phyloP scores from a whole-genome alignment of 768 basidiomycete genomes.

The Phlebiopsis flavidoalba region DNA sequence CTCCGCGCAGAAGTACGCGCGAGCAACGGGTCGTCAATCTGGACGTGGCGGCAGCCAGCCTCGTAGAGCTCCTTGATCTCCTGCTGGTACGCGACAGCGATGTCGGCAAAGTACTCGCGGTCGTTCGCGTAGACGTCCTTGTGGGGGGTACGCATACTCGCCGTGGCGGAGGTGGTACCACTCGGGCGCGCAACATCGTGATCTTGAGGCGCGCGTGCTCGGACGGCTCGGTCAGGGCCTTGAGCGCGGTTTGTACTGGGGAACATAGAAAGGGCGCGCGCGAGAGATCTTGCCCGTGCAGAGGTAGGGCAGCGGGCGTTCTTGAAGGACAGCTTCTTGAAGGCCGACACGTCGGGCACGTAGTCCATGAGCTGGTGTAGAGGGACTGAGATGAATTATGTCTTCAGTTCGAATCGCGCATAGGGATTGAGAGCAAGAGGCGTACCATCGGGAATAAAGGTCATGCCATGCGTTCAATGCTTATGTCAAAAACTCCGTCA shows the following conservation, averaged over 20 bases:
- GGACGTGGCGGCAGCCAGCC: constrained; percentile 38
- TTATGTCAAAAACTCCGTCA: constrained; percentile 65
- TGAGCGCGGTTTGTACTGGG: constrained; percentile 61
- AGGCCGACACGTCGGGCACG: constrained; percentile 29
- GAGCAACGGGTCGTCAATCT: constrained; percentile 44
- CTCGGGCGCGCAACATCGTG: constrained; percentile 64
- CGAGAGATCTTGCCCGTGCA: constrained; percentile 55
- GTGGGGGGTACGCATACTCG: constrained; percentile 53
- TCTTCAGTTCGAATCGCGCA: neutral
- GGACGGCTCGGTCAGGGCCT: constrained; percentile 51
- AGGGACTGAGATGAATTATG: constrained; percentile 12
- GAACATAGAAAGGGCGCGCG: constrained; percentile 54
- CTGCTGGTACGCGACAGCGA: constrained; percentile 39
- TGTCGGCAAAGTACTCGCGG: constrained; percentile 48
- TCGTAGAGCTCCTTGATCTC: constrained; percentile 42
- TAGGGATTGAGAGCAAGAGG: constrained; percentile 7
- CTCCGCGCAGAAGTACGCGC: constrained; percentile 63
- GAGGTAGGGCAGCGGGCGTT: constrained; percentile 25
- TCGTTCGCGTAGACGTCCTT: constrained; percentile 56
- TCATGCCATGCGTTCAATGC: constrained; percentile 63
- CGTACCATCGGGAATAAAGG: constrained; percentile 42
- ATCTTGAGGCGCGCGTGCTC: constrained; percentile 67
- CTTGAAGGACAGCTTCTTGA: constrained; percentile 29
- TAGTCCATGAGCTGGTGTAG: constrained; percentile 37
- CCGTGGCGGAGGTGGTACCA: constrained; percentile 72